Evolutionary conservation across 2,329 filamentous ascomycete species (phyloP), one percentile per base, ranked within the genome.

Genomic region (Colletotrichum sp.): DNA sequence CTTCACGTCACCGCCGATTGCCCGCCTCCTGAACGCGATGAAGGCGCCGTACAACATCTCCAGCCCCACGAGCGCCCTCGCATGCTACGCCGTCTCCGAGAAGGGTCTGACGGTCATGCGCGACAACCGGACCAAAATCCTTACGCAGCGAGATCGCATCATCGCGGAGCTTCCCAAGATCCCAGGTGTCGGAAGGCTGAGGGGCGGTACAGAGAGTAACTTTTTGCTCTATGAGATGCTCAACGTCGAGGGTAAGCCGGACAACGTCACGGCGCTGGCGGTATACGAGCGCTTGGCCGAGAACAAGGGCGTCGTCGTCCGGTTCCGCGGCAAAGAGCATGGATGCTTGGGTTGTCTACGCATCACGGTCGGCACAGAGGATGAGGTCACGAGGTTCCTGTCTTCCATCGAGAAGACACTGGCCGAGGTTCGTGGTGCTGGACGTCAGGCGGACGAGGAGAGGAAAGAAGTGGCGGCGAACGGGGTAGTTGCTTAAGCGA

Each of bases 21-120:
- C 96, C 3, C 85, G 87, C 18, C 88, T 99, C 15, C 89, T 99
- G 71, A 99, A 99, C 87, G 96, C 90, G 83, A 89, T 99, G 81
- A 99, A 99, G 86, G 96, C 97, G 0, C 97, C 97, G 1, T 99
- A 99, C 88, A 99, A 98, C 86, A 93, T 99, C 80, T 94, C 95
- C 6, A 96, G 93, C 80, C 95, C 95, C 1, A 98, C 96, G 2
- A 96, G 93, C 80, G 92, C 93, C 44, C 89, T 99, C 21, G 97
- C 96, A 2, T 90, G 89, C 49, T 91, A 93, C 26, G 96, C 95
- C 5, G 87, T 99, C 52, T 89, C 91, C 2, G 86, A 89, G 0
- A 85, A 88, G 21, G 96, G 96, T 32, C 84, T 99, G 60, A 86
- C 88, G 1, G 89, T 93, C 16, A 98, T 98, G 96, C 88, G 88